Evolutionary conservation across 106 monocot species (phyloP), one percentile per base, ranked within the genome.

Genomic region (Posidonia australis): DNA sequence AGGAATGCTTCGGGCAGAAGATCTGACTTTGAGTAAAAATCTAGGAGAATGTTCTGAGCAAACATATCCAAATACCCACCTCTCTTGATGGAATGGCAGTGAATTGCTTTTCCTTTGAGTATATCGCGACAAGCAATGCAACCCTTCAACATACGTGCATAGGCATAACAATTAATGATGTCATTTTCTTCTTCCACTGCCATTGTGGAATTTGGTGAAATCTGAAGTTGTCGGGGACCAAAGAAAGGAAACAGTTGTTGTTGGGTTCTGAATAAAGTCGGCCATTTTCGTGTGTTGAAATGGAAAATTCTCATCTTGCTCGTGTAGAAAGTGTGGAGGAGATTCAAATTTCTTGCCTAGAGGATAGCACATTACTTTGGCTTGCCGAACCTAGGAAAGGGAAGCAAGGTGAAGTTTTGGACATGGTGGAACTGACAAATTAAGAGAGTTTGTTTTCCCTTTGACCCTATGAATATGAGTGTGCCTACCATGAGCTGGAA

Each of bases 21-120:
- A 30, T 57, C 77, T 12, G 73, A 71, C 62, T 81, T 93, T 9
- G 67, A 78, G 63, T 93, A 93, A 13, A 83, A 1, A 31, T 89
- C 72, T 0, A 89, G 77, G 0, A 93, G 79, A 66, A 83, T 70
- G 47, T 94, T 94, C 22, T 59, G 57, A 57, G 81, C 82, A 63
- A 94, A 86, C 59, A 84, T 49, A 73, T 86, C 89, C 74, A 89
- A 73, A 20, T 67, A 66, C 5, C 61, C 68, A 5, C 81, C 76
- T n/a, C 14, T 65, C 68, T 89, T 89, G 25, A 84, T 29, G 23
- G 77, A 58, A 9, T 76, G 81, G 43, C 84, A 82, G 44, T 90
- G 89, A n/a, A 94, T 26, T 16, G 84, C 77, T 62, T 59, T 74
- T 13, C 80, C 86, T 49, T 59, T 65, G 12, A 7, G 9, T 6